Evolutionary conservation across 129 eudicot species (phyloP).

Genomic region (Helianthus annuus): DNA sequence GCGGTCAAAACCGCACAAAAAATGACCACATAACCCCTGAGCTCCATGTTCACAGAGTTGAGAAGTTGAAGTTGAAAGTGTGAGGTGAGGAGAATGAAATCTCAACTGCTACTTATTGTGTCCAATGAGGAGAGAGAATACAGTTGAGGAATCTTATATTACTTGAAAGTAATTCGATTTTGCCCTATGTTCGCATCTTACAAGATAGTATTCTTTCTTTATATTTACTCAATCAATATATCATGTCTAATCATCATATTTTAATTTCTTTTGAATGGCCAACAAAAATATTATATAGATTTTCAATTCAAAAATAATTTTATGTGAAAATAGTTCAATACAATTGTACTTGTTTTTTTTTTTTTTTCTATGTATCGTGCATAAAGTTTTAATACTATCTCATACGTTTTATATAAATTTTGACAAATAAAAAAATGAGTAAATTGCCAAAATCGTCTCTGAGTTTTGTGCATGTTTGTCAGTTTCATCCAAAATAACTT

Average conservation of each 20-base stretch:
- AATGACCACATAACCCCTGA: slow-evolving; percentile 15
- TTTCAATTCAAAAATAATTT: too few relatives aligned
- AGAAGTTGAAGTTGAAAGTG: slow-evolving; percentile 18
- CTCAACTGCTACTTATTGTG: slow-evolving; percentile 47
- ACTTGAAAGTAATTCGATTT: slow-evolving; percentile 1
- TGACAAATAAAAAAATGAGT: too few relatives aligned
- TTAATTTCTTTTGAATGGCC: neutral
- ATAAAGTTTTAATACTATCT: too few relatives aligned
- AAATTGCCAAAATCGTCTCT: too few relatives aligned
- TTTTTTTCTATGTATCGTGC: too few relatives aligned
- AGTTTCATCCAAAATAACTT: too few relatives aligned
- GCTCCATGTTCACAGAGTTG: slow-evolving; percentile 35
- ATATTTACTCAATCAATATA: neutral
- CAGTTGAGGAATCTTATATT: slow-evolving; percentile 17
- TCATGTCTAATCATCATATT: neutral
- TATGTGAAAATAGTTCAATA: too few relatives aligned
- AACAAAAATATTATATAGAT: too few relatives aligned
- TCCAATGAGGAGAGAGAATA: slow-evolving; percentile 34
- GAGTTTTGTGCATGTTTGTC: too few relatives aligned
- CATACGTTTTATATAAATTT: too few relatives aligned
- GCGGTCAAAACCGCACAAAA: slow-evolving; percentile 11
- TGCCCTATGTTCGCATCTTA: neutral
- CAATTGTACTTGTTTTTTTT: too few relatives aligned
- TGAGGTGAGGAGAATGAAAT: slow-evolving; percentile 37
- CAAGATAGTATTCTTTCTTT: neutral